Evolutionary conservation across 352 stramenopile species (phyloP).

Genomic region (Globisporangium camurandrum): DNA sequence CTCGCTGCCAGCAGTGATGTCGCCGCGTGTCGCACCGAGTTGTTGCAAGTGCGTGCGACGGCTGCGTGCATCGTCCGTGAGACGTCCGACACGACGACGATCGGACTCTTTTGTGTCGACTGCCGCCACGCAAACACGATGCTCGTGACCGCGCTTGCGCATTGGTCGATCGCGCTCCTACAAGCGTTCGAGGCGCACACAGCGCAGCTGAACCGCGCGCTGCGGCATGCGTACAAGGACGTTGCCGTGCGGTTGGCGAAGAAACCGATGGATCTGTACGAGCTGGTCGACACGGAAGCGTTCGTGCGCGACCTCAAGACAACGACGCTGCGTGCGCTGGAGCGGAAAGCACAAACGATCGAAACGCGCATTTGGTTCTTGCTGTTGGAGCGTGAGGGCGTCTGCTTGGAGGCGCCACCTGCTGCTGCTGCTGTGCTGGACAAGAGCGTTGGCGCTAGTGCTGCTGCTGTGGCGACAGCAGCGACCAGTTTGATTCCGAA

Average conservation of each 20-base stretch:
- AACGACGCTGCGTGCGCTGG: slow-evolving; percentile 32
- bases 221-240: slow-evolving; percentile 70
- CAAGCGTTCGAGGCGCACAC: slow-evolving; percentile 46
- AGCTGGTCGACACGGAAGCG: slow-evolving; percentile 58
- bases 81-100: slow-evolving; percentile 8
- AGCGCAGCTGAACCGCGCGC: slow-evolving; percentile 32
- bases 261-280: slow-evolving; percentile 61
- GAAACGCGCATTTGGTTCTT: slow-evolving; percentile 60
- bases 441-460: background rate
- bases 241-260: slow-evolving; percentile 49
- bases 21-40: slow-evolving; percentile 12
- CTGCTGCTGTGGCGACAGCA: too few relatives aligned
- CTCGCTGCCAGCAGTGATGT: slow-evolving; percentile 13
- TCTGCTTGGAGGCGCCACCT: slow-evolving; percentile 18
- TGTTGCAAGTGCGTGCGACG: slow-evolving; percentile 14
- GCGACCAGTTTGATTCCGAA: too few relatives aligned
- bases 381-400: slow-evolving; percentile 44
- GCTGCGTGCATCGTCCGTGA: slow-evolving; percentile 10
- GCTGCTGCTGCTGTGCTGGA: background rate
- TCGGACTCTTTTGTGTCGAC: slow-evolving; percentile 36
- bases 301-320: slow-evolving; percentile 43
- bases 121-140: slow-evolving; percentile 36
- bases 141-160: slow-evolving; percentile 27
- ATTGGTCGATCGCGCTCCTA: slow-evolving; percentile 36
- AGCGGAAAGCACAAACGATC: slow-evolving; percentile 33